Evolutionary conservation across 768 basidiomycete genomes (phyloP), one percentile per base, ranked within the genome.

Genomic region (Lactifluus pinguis): DNA sequence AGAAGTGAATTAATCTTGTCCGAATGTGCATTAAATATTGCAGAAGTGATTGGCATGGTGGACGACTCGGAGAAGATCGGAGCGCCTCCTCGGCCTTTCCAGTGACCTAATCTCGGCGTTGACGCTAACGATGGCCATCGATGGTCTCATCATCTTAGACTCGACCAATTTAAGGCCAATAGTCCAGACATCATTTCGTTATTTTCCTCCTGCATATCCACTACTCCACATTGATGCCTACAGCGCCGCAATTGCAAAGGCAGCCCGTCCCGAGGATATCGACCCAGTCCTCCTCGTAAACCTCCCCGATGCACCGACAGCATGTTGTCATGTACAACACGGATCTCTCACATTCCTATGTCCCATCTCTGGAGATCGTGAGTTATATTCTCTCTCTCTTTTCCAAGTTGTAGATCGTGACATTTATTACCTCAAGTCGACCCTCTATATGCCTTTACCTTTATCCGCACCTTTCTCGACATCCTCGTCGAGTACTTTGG

Each of bases 401-500:
- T 2, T 4, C 32, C 32, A 34, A 34, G 32, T 4, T 25, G 32
- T 14, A 2, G 5, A 2, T 11, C 13, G 13, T n/a, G 25, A 13
- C 29, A 15, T 39, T 25, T 25, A 64, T 57, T 54, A 19, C 47
- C 6, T 8, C 38, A 41, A 95, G 94, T 85, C 69, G 94, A 97
- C 69, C 94, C 95, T 1, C 73, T 94, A 39, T 85, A 92, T 60
- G 93, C 88, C 9, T 94, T 98, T 69, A 80, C 92, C 0, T 97
- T 95, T 70, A 71, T 97, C 32, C 84, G 90, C 69, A 84, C 88
- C 1, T 95, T 98, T 70, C 73, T 89, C 41, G 86, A 90, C 53
- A 87, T 95, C 49, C 74, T 98, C 49, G 76, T 78, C 52, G 92
- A 95, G 62, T 98, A 98, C 70, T 85, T 97, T 65, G 93, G 91